These are phyloP conservation scores for Trichoderma simmonsii DNA, from an alignment of 2,329 filamentous ascomycete genomes.

Conservation along the genomic window DNA sequence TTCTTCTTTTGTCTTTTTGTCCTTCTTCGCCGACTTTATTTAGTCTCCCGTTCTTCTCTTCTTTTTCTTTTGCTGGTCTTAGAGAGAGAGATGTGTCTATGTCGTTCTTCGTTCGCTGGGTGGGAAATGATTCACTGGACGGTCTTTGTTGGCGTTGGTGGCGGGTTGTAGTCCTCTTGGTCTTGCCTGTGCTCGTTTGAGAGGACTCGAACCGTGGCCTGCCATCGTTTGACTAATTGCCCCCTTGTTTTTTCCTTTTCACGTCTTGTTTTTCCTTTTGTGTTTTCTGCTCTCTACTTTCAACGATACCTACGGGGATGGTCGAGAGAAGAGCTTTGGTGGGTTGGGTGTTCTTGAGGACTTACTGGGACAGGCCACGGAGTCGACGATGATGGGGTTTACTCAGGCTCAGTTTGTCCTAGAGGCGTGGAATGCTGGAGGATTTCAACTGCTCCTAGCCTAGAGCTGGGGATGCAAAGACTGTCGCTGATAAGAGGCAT, in stretches of 20 bases:
- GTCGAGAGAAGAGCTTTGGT: background rate
- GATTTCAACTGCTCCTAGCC: background rate
- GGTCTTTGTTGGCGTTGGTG: constrained; percentile 18
- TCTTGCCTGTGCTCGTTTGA: constrained; percentile 12
- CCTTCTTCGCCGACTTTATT: background rate
- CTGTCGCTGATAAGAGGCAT: constrained; percentile 18
- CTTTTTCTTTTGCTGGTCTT: constrained; percentile 6
- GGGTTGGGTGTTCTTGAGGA: background rate
- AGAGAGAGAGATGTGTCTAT: constrained; percentile 19
- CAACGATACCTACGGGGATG: constrained; percentile 1
- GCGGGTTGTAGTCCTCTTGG: constrained; percentile 12
- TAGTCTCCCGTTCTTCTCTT: background rate
- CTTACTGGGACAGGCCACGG: background rate
- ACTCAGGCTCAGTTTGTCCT: background rate
- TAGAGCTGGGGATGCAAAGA: constrained; percentile 14
- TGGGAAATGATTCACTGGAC: constrained; percentile 13
- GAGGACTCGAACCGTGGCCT: background rate
- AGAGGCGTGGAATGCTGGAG: background rate
- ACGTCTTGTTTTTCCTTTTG: background rate
- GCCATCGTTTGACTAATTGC: constrained; percentile 6
- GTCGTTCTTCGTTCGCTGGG: constrained; percentile 17
- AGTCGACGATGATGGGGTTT: background rate
- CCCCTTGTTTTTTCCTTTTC: background rate
- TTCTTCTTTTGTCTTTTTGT: constrained; percentile 4
- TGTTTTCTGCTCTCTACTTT: background rate